Base-by-base conservation (phyloP, 228 moss, liverwort and hornwort genomes). In the Sphagnum magellanicum region DNA sequence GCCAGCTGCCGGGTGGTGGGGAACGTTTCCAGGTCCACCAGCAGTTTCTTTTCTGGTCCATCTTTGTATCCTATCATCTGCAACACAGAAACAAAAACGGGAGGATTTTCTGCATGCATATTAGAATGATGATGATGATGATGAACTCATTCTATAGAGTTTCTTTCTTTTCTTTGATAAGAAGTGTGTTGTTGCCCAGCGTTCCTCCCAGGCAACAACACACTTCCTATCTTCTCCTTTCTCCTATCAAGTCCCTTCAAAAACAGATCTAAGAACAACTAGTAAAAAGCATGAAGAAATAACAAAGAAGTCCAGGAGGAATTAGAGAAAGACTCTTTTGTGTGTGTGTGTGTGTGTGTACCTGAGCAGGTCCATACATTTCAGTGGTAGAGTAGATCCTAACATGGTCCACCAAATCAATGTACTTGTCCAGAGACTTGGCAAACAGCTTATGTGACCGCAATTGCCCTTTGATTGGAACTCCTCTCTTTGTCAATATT, bases 381-480 rank as follows among this genome's bases (percentile, higher is more conserved):
- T 72, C 74, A 65, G 63, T 91, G 11, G 93, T 97, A 62, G 89
- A 89, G 69, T 71, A 93, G 7, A 93, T 71, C 77, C 87, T 90
- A 59, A 87, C 88, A 46, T 88, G 52, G 70, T 97, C 93, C 64
- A 85, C 81, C 64, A 91, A 68, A 9, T 90, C 79, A 72, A 86
- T 75, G 52, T 97, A 97, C 65, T 74, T 93, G 70, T 88, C 81
- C 32, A 84, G 55, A 13, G 91, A 85, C 17, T 66, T 53, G 5
- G 93, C 75, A 47, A 93, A 97, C 69, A 91, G 75, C 66, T 90
- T 93, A 80, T 97, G 96, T 5, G 96, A 97, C 67, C 87, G 74
- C 50, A 97, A 79, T 74, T 97, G 96, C 63, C 87, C 93, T 67
- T 68, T 74, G 0, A 97, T 83, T 58, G 96, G 96, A 66, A 93